Conservation (phyloP, 768 basidiomycete species). For the Tulasnella sp. region DNA sequence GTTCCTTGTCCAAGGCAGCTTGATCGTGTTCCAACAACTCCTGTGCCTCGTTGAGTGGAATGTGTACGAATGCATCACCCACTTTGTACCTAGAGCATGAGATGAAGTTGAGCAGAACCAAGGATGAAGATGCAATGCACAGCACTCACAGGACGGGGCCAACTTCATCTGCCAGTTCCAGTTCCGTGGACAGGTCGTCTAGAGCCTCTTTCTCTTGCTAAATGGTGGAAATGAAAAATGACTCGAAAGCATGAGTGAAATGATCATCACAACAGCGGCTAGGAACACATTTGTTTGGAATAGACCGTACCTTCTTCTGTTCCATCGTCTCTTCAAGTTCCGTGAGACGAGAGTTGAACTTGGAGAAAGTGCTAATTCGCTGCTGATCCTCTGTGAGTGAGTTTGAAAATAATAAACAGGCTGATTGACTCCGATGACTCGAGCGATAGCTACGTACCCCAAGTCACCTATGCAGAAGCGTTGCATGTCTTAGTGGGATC, state of each 20-base stretch:
- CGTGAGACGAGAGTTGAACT: conserved; percentile 70
- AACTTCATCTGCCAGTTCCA: conserved; percentile 84
- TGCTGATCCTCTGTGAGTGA: conserved; percentile 65
- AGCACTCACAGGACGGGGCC: conserved; percentile 57
- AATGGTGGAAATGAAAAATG: background rate
- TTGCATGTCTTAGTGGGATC: background rate
- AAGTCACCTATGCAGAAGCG: too few species aligned
- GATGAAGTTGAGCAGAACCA: background rate
- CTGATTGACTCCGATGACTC: too few species aligned
- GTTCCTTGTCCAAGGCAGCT: conserved; percentile 43
- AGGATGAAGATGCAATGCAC: background rate
- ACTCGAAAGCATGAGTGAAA: background rate
- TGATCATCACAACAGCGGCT: too few species aligned
- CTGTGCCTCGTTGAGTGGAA: conserved; percentile 57
- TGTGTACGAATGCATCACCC: conserved; percentile 80
- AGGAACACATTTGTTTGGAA: background rate
- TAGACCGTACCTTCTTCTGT: conserved; percentile 51
- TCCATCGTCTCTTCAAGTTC: conserved; percentile 63
- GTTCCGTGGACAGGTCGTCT: conserved; percentile 77
- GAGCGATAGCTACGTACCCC: too few species aligned
- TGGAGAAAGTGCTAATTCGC: conserved; percentile 84
- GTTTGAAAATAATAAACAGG: too few species aligned
- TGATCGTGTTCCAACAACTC: conserved; percentile 65
- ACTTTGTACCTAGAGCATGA: conserved; percentile 64
- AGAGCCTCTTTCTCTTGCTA: conserved; percentile 93